Conservation (phyloP, 495 filamentous ascomycete genomes). For the Penicillium egyptiacum region DNA sequence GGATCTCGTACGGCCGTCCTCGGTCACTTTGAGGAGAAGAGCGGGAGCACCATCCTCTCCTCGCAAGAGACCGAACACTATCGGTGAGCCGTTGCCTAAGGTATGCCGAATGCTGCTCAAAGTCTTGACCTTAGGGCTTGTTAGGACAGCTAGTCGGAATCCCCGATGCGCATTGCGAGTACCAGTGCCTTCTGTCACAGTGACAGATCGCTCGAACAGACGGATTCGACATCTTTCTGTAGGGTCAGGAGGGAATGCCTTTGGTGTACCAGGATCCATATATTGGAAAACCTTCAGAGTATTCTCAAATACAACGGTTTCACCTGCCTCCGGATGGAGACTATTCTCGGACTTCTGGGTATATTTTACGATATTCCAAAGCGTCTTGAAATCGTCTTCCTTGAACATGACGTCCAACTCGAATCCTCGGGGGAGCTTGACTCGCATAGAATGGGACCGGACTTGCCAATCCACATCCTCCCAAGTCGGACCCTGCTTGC, state of each 20-base stretch:
- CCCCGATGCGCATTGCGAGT: constrained; percentile 68
- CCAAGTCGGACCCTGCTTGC: constrained; percentile 70
- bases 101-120: constrained; percentile 69
- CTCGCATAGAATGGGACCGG: constrained; percentile 56
- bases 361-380: constrained; percentile 82
- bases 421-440: constrained; percentile 69
- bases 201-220: constrained; percentile 67
- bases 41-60: constrained; percentile 66
- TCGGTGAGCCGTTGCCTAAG: constrained; percentile 57
- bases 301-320: constrained; percentile 63
- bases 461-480: constrained; percentile 75
- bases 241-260: constrained; percentile 72
- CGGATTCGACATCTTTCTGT: constrained; percentile 64
- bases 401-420: constrained; percentile 64
- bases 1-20: constrained; percentile 61
- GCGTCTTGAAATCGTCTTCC: constrained; percentile 68
- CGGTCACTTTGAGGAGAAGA: constrained; percentile 67
- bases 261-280: constrained; percentile 64
- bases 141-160: constrained; percentile 71
- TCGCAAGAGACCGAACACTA: constrained; percentile 71
- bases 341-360: constrained; percentile 68
- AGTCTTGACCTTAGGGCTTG: constrained; percentile 70
- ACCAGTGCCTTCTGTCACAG: constrained; percentile 64
- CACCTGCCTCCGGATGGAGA: constrained; percentile 63
- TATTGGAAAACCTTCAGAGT: constrained; percentile 70